A percentile compares a stretch with the other conserved stretches of the same genome.
Evolutionary conservation across 257 asterid genomes (phyloP).

Genomic region (Echium plantagineum): DNA sequence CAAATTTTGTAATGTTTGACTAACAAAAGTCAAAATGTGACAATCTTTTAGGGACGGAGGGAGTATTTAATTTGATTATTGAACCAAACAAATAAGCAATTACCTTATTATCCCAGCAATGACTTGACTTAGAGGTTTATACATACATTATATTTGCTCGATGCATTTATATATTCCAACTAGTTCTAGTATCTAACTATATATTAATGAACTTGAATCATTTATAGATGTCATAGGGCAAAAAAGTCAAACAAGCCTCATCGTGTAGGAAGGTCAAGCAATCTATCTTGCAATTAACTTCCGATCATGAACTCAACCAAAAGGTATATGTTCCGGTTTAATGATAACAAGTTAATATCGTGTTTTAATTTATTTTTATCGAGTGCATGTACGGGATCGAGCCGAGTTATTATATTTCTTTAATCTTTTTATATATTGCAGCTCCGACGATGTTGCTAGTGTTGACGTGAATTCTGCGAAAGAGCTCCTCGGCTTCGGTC

Average conservation of each 20-base stretch:
- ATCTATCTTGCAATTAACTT: background rate
- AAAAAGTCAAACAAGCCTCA: slow-evolving; percentile 1
- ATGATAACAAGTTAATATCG: background rate
- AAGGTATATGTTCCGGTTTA: slow-evolving; percentile 1
- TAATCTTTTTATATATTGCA: slow-evolving; percentile 2
- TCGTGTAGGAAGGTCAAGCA: background rate
- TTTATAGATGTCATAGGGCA: background rate
- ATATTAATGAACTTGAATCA: too few species aligned
- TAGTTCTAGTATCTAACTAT: too few species aligned
- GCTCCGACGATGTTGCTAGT: slow-evolving; percentile 12
- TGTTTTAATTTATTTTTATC: background rate
- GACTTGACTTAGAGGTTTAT: too few species aligned
- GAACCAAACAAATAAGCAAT: too few species aligned
- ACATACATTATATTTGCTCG: too few species aligned
- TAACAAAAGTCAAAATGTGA: too few species aligned
- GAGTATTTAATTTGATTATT: too few species aligned
- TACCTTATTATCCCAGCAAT: too few species aligned
- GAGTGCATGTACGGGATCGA: background rate
- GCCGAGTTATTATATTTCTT: background rate
- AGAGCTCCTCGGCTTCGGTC: slow-evolving; percentile 5
- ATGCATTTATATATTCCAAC: too few species aligned
- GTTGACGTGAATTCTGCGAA: slow-evolving; percentile 13
- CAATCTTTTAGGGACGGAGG: too few species aligned
- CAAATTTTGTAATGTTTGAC: too few species aligned
- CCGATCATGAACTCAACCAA: slow-evolving; percentile 11